Conservation (phyloP, 345 rosid genomes). For the Syzygium grande region DNA sequence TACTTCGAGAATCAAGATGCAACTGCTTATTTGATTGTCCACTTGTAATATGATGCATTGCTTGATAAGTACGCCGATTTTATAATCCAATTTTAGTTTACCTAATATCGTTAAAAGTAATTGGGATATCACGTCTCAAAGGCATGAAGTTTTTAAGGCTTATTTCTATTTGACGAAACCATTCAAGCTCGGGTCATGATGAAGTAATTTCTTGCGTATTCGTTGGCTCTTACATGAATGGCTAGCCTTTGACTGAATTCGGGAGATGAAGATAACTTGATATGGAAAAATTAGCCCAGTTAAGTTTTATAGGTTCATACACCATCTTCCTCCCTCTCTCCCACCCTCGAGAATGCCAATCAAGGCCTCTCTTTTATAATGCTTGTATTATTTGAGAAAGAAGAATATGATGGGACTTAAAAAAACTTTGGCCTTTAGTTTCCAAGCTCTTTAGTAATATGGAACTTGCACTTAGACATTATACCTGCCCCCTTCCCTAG, state of each 20-base stretch:
- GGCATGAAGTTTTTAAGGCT: not conserved
- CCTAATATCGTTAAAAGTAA: not conserved
- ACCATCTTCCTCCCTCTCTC: not conserved
- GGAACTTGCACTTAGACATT: not conserved
- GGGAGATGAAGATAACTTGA: not conserved
- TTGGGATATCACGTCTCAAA: not conserved
- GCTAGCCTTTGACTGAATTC: not conserved
- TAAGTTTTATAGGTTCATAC: not conserved
- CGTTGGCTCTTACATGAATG: not conserved
- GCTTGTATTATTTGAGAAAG: not conserved
- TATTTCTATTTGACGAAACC: not conserved
- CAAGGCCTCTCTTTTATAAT: not conserved
- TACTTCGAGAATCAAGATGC: not conserved
- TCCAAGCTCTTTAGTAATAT: not conserved
- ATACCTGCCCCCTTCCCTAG: not conserved
- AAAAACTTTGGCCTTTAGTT: not conserved
- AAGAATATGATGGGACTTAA: not conserved
- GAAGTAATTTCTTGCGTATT: not conserved
- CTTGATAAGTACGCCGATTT: not conserved
- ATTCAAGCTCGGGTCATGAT: not conserved
- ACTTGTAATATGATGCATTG: not conserved
- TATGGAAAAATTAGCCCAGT: not conserved
- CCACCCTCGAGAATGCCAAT: not conserved
- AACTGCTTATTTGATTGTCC: not conserved
- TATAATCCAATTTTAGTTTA: not conserved